A percentile compares a stretch with the other conserved stretches of the same genome.
Evolutionary conservation across 768 basidiomycete species (phyloP).

Genomic region (Calocybe indica): DNA sequence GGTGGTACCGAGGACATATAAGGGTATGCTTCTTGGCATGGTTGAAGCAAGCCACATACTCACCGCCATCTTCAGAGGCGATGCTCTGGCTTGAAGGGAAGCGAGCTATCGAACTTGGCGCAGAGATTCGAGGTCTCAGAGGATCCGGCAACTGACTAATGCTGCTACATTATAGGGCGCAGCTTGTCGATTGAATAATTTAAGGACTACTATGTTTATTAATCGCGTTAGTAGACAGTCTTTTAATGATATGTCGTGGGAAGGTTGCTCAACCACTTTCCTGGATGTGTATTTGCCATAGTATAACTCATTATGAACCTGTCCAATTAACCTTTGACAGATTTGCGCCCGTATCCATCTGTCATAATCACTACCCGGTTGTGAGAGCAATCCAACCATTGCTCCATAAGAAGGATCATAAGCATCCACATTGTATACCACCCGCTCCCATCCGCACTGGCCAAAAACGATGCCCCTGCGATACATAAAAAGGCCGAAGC

Average conservation of each 20-base stretch:
- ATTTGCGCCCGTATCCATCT: too few species aligned
- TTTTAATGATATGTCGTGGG: too few species aligned
- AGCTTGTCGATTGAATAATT: neutral
- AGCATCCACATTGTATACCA: too few species aligned
- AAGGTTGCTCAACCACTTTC: too few species aligned
- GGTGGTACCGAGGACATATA: constrained; percentile 67
- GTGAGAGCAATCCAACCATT: too few species aligned
- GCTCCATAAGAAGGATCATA: too few species aligned
- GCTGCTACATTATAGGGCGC: neutral
- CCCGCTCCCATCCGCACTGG: too few species aligned
- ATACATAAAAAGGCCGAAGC: constrained; percentile 9
- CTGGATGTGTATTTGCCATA: too few species aligned
- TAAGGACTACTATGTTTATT: neutral
- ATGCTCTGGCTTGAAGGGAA: constrained; percentile 84
- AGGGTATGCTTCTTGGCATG: constrained; percentile 36
- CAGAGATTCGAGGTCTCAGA: constrained; percentile 42
- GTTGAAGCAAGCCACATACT: constrained; percentile 3
- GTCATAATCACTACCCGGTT: too few species aligned
- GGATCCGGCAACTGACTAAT: neutral
- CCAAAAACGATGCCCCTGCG: constrained; percentile 13
- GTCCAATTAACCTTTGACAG: too few species aligned
- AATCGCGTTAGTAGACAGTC: neutral
- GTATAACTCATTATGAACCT: too few species aligned
- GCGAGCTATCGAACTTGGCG: constrained; percentile 64
- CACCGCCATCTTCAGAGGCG: constrained; percentile 44